Conservation (phyloP, 345 rosid genomes). For the Moricandia moricandioides region DNA sequence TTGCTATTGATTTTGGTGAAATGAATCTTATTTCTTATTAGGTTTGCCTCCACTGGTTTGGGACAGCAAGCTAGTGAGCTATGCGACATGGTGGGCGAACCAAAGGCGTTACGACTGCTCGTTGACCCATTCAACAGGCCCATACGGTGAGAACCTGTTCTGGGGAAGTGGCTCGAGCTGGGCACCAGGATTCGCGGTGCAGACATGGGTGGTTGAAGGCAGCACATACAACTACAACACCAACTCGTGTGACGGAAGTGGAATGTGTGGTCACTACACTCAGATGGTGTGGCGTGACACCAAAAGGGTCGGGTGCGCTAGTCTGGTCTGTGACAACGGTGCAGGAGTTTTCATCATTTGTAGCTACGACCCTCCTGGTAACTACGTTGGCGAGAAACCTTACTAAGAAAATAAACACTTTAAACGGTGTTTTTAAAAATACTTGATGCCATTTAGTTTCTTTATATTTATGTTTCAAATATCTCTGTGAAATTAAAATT, state of each 20-base stretch:
- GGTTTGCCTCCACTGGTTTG: constrained; percentile 56
- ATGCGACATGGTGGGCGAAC: constrained; percentile 62
- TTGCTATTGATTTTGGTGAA: neutral
- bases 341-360: constrained; percentile 81
- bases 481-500: constrained; percentile 19
- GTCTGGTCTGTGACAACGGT: constrained; percentile 48
- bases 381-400: constrained; percentile 81
- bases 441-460: constrained; percentile 10
- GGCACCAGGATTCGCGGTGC: constrained; percentile 65
- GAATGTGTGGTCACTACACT: constrained; percentile 89
- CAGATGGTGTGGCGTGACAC: constrained; percentile 80
- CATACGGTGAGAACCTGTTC: constrained; percentile 86
- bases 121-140: constrained; percentile 70
- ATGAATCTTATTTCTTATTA: constrained; percentile 20
- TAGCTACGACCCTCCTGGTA: constrained; percentile 96
- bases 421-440: neutral
- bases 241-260: constrained; percentile 52
- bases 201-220: constrained; percentile 70
- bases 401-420: constrained; percentile 40
- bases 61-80: constrained; percentile 51
- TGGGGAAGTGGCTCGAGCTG: constrained; percentile 89
- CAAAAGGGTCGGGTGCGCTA: constrained; percentile 67
- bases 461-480: constrained; percentile 2
- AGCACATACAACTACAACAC: constrained; percentile 48
- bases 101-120: constrained; percentile 67